Evolutionary conservation across 176 grass and related monocot species (phyloP), one percentile per base, ranked within the genome.

Genomic region (Urochloa ruziziensis): DNA sequence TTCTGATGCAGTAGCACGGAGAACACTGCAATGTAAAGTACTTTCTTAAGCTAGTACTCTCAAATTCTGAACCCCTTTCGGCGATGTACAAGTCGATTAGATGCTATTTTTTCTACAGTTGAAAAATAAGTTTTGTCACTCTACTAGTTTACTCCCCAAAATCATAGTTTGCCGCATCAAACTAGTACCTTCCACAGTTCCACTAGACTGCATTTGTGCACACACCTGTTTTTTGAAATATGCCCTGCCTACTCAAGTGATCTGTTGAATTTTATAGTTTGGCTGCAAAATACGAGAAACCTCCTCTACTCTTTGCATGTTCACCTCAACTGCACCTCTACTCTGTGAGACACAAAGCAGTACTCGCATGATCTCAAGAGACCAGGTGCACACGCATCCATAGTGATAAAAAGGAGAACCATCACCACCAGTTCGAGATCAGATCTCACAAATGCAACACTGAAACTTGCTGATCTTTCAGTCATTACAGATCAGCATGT

Each of bases 251-350:
- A 80, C 48, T 63, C 70, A 32, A 53, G 35, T 75, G 2, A 14
- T 33, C 61, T 18, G 44, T 21, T 60, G 82, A 61, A 75, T 80
- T 48, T 46, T 30, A 49, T 36, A 59, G 13, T 44, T 79, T 74
- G 60, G 49, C 34, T 67, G 21, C 39, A 28, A n/a, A n/a, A n/a
- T n/a, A n/a, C n/a, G n/a, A n/a, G n/a, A n/a, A n/a, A n/a, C n/a
- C n/a, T n/a, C n/a, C n/a, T n/a, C n/a, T n/a, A n/a, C n/a, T n/a
- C n/a, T n/a, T n/a, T n/a, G n/a, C n/a, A n/a, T n/a, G n/a, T n/a
- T n/a, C n/a, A n/a, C n/a, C n/a, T n/a, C n/a, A n/a, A n/a, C n/a
- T n/a, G n/a, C n/a, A n/a, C n/a, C n/a, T n/a, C n/a, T n/a, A n/a
- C n/a, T n/a, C n/a, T n/a, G n/a, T n/a, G n/a, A n/a, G n/a, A n/a